These are phyloP conservation scores for Protomyces gravidus DNA, from an alignment of 1,139 yeast genomes.

Conservation along the genomic window DNA sequence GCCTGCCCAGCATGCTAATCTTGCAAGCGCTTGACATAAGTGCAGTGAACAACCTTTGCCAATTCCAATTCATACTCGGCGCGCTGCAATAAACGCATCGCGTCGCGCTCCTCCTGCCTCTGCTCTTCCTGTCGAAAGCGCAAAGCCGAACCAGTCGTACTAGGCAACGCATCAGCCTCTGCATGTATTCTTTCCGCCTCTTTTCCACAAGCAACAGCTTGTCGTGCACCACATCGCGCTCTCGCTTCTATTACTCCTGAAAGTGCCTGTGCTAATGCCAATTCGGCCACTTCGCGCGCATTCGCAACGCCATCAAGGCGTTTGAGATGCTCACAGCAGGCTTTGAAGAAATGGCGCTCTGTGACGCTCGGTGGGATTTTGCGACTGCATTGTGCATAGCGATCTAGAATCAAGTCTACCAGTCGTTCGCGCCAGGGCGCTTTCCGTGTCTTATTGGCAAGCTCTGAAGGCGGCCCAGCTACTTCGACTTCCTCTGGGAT, in stretches of 20 bases:
- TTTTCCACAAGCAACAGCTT: background rate
- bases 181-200: background rate
- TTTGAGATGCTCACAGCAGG: background rate
- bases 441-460: background rate
- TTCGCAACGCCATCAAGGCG: conserved; percentile 1
- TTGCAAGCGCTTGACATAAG: background rate
- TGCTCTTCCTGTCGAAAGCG: too few relatives aligned
- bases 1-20: too few relatives aligned
- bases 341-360: background rate
- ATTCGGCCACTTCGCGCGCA: background rate
- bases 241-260: background rate
- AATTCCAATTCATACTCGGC: background rate
- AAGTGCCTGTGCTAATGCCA: background rate
- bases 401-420: background rate
- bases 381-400: background rate
- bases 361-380: background rate
- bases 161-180: background rate
- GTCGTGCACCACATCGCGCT: background rate
- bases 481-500: too few relatives aligned
- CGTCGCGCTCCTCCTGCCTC: background rate
- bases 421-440: background rate
- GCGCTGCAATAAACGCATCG: background rate
- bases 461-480: too few relatives aligned
- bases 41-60: background rate
- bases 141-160: too few relatives aligned